Conservation (phyloP, 768 basidiomycete species). For the Pholiota microspora region DNA sequence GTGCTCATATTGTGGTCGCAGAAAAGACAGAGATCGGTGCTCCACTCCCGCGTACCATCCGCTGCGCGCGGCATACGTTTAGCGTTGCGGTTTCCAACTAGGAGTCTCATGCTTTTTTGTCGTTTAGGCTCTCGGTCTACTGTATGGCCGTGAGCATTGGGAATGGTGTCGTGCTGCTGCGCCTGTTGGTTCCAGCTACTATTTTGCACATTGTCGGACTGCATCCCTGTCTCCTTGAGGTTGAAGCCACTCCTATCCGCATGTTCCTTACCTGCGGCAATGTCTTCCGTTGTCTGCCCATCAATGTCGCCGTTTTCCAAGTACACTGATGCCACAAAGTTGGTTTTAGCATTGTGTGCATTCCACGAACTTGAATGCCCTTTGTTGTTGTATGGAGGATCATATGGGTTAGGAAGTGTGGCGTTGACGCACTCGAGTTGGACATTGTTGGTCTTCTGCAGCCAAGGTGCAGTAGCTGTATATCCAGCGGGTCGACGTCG, state of each 20-base stretch:
- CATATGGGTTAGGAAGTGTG: not conserved
- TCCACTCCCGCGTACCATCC: slow-evolving; percentile 20
- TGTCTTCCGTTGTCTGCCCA: no score
- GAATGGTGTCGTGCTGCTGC: not conserved
- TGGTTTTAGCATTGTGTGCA: not conserved
- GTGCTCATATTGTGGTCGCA: slow-evolving; percentile 17
- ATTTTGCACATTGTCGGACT: no score
- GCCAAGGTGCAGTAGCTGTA: not conserved
- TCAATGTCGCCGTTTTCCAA: no score
- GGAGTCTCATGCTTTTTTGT: slow-evolving; percentile 5
- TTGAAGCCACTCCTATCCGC: not conserved
- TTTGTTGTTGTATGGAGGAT: no score
- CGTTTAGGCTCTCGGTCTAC: slow-evolving; percentile 9
- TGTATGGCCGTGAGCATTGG: not conserved
- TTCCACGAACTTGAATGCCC: not conserved
- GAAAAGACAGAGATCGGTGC: slow-evolving; percentile 16
- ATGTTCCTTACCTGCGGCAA: not conserved
- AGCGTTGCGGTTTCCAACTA: slow-evolving; percentile 13
- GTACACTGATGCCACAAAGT: no score
- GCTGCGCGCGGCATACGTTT: slow-evolving; percentile 10
- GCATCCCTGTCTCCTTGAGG: not conserved
- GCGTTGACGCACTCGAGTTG: not conserved
- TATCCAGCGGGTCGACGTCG: not conserved
- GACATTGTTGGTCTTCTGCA: no score
- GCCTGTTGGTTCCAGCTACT: not conserved